These are phyloP conservation scores for Lentinula detonsa DNA, from an alignment of 768 basidiomycete genomes.

Conservation along the genomic window DNA sequence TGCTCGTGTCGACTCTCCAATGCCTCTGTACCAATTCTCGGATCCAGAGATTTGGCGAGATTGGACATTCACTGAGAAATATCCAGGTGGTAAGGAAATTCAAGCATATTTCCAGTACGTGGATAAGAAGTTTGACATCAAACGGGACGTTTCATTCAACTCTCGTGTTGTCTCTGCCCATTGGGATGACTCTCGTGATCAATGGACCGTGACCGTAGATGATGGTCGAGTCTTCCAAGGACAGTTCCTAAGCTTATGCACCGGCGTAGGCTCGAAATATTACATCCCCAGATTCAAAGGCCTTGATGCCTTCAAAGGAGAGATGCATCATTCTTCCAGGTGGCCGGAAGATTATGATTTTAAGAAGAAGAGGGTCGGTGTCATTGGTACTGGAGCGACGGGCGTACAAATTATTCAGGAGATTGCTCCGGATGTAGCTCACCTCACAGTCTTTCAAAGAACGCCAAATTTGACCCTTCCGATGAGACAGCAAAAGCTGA, in stretches of 20 bases:
- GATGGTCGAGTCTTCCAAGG: not conserved
- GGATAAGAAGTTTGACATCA: conserved; percentile 4
- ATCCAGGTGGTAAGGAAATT: not conserved
- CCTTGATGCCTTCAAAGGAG: conserved; percentile 3
- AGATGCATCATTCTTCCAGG: not conserved
- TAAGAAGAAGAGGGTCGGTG: conserved; percentile 4
- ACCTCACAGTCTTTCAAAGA: conserved; percentile 14
- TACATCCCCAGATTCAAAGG: conserved; percentile 3
- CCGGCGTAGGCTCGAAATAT: not conserved
- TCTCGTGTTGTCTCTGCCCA: not conserved
- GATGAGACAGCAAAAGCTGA: not conserved
- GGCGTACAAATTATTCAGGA: conserved; percentile 9
- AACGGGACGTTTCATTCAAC: conserved; percentile 2
- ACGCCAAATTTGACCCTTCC: conserved; percentile 5
- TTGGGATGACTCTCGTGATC: not conserved
- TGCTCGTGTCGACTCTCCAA: conserved; percentile 1
- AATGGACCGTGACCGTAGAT: not conserved
- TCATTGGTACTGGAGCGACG: conserved; percentile 5
- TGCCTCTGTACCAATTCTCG: conserved; percentile 7
- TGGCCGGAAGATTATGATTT: not conserved
- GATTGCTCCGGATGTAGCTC: not conserved
- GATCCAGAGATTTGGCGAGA: not conserved
- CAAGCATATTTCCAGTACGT: conserved; percentile 1
- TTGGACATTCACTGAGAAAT: not conserved
- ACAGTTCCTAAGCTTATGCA: conserved; percentile 1